These are phyloP conservation scores for Podaxis pistillaris DNA, from an alignment of 768 basidiomycete genomes.

Conservation along the genomic window DNA sequence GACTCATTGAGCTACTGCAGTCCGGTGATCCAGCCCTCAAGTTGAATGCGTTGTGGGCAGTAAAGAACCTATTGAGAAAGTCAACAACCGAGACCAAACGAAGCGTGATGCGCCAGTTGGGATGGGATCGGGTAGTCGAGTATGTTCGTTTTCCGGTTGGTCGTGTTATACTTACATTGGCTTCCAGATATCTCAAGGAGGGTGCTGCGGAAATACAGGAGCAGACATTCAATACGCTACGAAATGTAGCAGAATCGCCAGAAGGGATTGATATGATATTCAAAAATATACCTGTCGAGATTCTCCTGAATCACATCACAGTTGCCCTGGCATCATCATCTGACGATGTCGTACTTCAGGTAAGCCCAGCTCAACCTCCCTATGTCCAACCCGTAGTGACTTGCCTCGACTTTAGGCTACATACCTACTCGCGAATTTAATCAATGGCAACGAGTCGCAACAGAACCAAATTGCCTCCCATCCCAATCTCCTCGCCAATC, in stretches of 20 bases:
- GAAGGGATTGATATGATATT: constrained; percentile 64
- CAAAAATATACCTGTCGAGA: constrained; percentile 33
- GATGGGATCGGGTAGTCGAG: constrained; percentile 62
- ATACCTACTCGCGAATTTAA: constrained; percentile 64
- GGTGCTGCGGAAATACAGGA: constrained; percentile 58
- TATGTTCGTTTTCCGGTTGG: constrained; percentile 29
- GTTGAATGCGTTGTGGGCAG: constrained; percentile 78
- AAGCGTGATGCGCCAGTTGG: constrained; percentile 64
- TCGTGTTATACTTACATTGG: not conserved
- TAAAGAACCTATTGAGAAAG: constrained; percentile 80
- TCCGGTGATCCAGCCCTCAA: constrained; percentile 54
- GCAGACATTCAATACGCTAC: constrained; percentile 65
- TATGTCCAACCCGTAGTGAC: not conserved
- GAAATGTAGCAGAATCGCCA: constrained; percentile 66
- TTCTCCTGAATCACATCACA: constrained; percentile 45
- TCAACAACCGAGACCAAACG: constrained; percentile 58
- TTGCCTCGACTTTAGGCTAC: constrained; percentile 38
- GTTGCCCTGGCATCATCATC: constrained; percentile 47
- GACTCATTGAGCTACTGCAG: constrained; percentile 56
- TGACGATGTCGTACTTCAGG: constrained; percentile 56
- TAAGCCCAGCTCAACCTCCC: constrained; percentile 17
- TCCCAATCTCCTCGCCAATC: constrained; percentile 46
- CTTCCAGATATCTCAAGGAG: constrained; percentile 52
- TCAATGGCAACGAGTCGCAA: constrained; percentile 52
- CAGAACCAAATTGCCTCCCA: constrained; percentile 54